A percentile compares a stretch with the other conserved stretches of the same genome.
Conservation (phyloP, 176 grass and related monocot species). For the Aegilops sharonensis region DNA sequence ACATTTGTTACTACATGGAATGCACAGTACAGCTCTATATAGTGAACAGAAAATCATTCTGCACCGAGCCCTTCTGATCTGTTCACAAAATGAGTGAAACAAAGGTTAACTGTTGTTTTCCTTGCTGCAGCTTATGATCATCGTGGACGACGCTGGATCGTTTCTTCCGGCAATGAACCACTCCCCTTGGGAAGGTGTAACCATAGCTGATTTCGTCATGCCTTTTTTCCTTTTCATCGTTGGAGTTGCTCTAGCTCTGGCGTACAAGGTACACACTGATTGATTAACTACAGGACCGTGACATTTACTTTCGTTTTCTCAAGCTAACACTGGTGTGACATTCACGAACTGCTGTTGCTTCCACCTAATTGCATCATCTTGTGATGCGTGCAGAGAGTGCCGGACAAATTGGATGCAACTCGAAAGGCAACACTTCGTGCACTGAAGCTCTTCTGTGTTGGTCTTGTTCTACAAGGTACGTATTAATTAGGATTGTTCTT, state of each 20-base stretch:
- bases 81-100: background rate
- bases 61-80: background rate
- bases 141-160: conserved; percentile 80
- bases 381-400: conserved; percentile 59
- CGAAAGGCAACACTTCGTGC: conserved; percentile 73
- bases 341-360: background rate
- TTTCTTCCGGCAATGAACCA: conserved; percentile 63
- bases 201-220: conserved; percentile 90
- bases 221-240: conserved; percentile 97
- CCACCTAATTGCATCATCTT: conserved; percentile 13
- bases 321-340: conserved; percentile 10
- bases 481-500: conserved; percentile 1
- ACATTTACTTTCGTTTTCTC: background rate
- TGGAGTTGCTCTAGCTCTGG: conserved; percentile 77
- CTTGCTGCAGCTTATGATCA: conserved; percentile 84
- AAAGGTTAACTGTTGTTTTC: background rate
- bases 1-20: background rate
- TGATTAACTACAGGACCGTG: background rate
- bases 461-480: conserved; percentile 86
- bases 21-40: background rate
- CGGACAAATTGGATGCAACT: conserved; percentile 62
- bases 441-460: conserved; percentile 76
- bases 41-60: background rate
- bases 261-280: conserved; percentile 68
- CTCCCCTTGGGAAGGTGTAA: conserved; percentile 86